Conservation (phyloP, 2,329 filamentous ascomycete genomes). For the Raffaelea albimanens region DNA sequence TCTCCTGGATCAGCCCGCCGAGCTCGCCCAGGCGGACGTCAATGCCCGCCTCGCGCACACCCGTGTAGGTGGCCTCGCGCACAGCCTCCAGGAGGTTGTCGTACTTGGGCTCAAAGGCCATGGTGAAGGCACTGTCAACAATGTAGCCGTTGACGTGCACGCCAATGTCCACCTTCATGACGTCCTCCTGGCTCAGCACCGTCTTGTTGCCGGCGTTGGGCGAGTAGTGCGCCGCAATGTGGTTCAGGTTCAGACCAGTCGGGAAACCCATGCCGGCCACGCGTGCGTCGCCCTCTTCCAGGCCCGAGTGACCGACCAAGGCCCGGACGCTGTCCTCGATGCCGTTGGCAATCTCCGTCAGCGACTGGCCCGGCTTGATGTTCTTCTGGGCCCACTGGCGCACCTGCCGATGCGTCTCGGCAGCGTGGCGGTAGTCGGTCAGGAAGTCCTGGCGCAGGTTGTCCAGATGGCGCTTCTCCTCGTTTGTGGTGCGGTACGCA, state of each 20-base stretch:
- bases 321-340: slow-evolving; percentile 73
- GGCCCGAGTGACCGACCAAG: slow-evolving; percentile 62
- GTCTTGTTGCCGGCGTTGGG: slow-evolving; percentile 78
- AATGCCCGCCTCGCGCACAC: slow-evolving; percentile 83
- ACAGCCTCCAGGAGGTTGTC: slow-evolving; percentile 67
- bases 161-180: slow-evolving; percentile 76
- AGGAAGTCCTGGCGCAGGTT: slow-evolving; percentile 72
- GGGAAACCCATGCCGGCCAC: slow-evolving; percentile 76
- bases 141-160: slow-evolving; percentile 74
- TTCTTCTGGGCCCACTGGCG: slow-evolving; percentile 71
- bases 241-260: slow-evolving; percentile 71
- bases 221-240: slow-evolving; percentile 75
- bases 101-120: slow-evolving; percentile 66
- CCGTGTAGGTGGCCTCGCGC: slow-evolving; percentile 72
- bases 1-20: slow-evolving; percentile 74
- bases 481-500: slow-evolving; percentile 66
- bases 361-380: slow-evolving; percentile 67
- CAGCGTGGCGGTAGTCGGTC: slow-evolving; percentile 66
- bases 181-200: slow-evolving; percentile 60
- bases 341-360: slow-evolving; percentile 72
- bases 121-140: slow-evolving; percentile 72
- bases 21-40: slow-evolving; percentile 84
- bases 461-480: slow-evolving; percentile 77
- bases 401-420: slow-evolving; percentile 73
- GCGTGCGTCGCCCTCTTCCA: slow-evolving; percentile 67